Evolutionary conservation across 2,329 filamentous ascomycete genomes (phyloP).

Genomic region (Neocucurbitaria cava): DNA sequence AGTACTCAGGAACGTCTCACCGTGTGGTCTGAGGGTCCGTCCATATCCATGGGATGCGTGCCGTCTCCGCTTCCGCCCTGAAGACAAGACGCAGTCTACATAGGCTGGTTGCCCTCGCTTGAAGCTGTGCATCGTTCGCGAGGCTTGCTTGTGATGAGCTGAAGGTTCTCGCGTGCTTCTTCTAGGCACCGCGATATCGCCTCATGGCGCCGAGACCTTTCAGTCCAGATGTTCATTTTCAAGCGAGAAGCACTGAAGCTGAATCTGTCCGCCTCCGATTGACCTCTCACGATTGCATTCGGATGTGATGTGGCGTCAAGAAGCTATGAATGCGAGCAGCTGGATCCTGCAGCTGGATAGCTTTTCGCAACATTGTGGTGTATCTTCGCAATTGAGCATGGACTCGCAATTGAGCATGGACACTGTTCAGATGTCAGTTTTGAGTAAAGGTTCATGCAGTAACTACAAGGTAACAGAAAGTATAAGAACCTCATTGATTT

Average conservation of each 20-base stretch:
- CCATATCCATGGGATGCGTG: not conserved
- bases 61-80: not conserved
- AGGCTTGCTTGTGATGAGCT: conserved; percentile 1
- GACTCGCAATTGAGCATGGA: not conserved
- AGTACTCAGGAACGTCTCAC: not conserved
- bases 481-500: not conserved
- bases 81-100: too few relatives aligned
- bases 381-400: not conserved
- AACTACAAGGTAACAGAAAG: not conserved
- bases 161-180: not conserved
- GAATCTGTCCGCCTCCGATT: not conserved
- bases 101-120: not conserved
- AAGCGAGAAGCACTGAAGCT: not conserved
- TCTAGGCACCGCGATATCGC: not conserved
- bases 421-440: not conserved
- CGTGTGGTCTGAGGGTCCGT: not conserved
- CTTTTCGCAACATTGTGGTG: not conserved
- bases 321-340: not conserved
- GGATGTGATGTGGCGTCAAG: not conserved
- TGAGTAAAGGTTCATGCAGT: not conserved
- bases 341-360: not conserved
- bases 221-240: not conserved
- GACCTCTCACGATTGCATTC: not conserved
- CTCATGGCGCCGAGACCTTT: not conserved
- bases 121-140: not conserved